Conservation (phyloP, 495 filamentous ascomycete genomes). For the Penicillium longicatenatum region DNA sequence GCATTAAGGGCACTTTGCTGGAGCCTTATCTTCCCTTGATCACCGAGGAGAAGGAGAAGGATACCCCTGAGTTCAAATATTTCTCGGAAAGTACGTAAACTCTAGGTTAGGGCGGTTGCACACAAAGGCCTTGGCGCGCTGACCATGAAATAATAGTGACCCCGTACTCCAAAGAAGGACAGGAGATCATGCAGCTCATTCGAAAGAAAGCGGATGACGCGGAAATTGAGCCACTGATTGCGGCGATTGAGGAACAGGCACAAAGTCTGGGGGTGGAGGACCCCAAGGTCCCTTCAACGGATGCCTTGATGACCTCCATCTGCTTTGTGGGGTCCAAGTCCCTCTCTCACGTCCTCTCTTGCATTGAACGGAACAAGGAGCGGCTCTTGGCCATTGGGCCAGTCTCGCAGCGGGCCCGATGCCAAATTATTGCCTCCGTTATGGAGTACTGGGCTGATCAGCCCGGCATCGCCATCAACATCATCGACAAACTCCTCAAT, state of each 20-base stretch:
- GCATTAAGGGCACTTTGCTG: constrained; percentile 91
- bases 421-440: constrained; percentile 87
- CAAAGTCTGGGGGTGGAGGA: constrained; percentile 64
- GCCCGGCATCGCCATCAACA: constrained; percentile 87
- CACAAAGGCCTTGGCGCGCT: neutral
- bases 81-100: constrained; percentile 64
- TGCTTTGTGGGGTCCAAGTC: constrained; percentile 93
- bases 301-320: constrained; percentile 89
- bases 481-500: constrained; percentile 96
- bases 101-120: neutral
- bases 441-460: constrained; percentile 93
- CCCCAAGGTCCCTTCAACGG: constrained; percentile 78
- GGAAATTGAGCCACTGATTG: constrained; percentile 75
- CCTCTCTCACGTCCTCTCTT: constrained; percentile 91
- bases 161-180: constrained; percentile 79
- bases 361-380: constrained; percentile 94
- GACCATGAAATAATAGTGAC: constrained; percentile 52
- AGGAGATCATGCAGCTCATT: constrained; percentile 75
- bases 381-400: constrained; percentile 78
- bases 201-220: constrained; percentile 80
- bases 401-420: constrained; percentile 68
- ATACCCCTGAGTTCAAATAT: constrained; percentile 94
- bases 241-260: constrained; percentile 75
- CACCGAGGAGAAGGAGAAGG: constrained; percentile 83
- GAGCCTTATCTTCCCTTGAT: constrained; percentile 83